These are phyloP conservation scores for Isabelozyma pseudorhagii DNA, from an alignment of 805 yeast species.

Conservation along the genomic window DNA sequence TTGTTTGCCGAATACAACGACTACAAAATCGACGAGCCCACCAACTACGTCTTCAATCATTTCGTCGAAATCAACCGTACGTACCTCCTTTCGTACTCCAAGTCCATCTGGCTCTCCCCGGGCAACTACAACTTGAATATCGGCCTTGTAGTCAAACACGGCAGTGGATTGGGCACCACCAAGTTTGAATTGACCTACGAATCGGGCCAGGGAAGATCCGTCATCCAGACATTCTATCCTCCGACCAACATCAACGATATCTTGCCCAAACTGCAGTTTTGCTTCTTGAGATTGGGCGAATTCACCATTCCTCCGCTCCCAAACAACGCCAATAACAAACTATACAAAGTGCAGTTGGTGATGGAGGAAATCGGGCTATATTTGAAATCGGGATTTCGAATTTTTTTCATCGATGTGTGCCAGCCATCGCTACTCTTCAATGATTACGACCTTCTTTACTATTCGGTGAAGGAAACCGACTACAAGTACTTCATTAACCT, in stretches of 20 bases:
- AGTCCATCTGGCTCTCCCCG: conserved; percentile 44
- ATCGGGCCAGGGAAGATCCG: conserved; percentile 19
- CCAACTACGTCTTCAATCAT: conserved; percentile 40
- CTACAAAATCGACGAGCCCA: conserved; percentile 47
- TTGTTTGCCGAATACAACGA: conserved; percentile 48
- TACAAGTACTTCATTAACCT: conserved; percentile 43
- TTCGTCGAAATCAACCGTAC: conserved; percentile 49
- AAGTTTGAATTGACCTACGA: conserved; percentile 44
- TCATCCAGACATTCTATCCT: conserved; percentile 46
- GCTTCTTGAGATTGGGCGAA: conserved; percentile 49
- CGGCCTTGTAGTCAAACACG: conserved; percentile 51
- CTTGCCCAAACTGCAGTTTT: conserved; percentile 49
- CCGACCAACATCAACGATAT: conserved; percentile 57
- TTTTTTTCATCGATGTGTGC: conserved; percentile 42
- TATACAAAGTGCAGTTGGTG: conserved; percentile 37
- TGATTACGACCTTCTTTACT: conserved; percentile 41
- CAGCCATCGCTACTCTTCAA: conserved; percentile 40
- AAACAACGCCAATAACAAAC: conserved; percentile 11
- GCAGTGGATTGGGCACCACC: conserved; percentile 57
- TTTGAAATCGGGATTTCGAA: conserved; percentile 49
- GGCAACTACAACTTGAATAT: conserved; percentile 50
- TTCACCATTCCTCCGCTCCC: conserved; percentile 30
- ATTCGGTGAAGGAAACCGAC: conserved; percentile 38
- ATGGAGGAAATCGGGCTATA: conserved; percentile 59
- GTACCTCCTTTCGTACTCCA: conserved; percentile 45